Base-by-base conservation (phyloP, 2,329 filamentous ascomycete genomes). In the Knoxdaviesia capensis region DNA sequence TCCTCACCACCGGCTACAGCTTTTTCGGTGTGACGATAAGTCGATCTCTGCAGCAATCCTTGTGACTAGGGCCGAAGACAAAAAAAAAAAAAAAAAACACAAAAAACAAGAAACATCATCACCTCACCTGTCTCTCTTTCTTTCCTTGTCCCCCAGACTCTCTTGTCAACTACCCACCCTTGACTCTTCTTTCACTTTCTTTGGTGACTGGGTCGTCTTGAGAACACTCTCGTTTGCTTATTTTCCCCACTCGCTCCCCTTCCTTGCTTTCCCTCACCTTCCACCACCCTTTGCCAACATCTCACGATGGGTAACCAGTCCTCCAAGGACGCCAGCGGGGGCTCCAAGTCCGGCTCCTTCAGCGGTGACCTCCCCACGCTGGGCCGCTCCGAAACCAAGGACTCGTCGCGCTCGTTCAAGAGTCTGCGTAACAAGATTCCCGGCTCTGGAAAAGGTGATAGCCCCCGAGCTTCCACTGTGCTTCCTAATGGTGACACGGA, bases 381-480 rank as follows among this genome's bases (percentile, higher is more conserved):
- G 57, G 82, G 79, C 62, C 80, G 81, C 56, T 85, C 86, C 44
- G 88, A 96, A 56, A 96, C 88, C 31, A 88, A 87, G 57, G 87
- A 94, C 49, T 94, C 86, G 6, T 75, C 80, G 32, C 80, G 86
- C 49, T 94, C 87, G 5, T 77, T 94, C 58, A 76, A 83, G 50
- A 80, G 77, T 35, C 71, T 96, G 50, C 74, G 84, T 46, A 92
- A 85, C 47, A 94, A 94, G 62, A 94, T 94, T 46, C 85, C 82
- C 2, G 82, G 80, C 34, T 67, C 59, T 49, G 67, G 66, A 47
- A 82, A 74, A 54, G 74, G 66, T 38, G 87, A 94, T 54, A 94
- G 87, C 56, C 86, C 87, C 28, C 71, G 85, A 49, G 77, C 69
- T 49, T 94, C 87, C 8, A 66, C 71, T 34, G 66, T 82, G 30